Base-by-base conservation (phyloP, 129 eudicot species). In the Pittosporum tobira region DNA sequence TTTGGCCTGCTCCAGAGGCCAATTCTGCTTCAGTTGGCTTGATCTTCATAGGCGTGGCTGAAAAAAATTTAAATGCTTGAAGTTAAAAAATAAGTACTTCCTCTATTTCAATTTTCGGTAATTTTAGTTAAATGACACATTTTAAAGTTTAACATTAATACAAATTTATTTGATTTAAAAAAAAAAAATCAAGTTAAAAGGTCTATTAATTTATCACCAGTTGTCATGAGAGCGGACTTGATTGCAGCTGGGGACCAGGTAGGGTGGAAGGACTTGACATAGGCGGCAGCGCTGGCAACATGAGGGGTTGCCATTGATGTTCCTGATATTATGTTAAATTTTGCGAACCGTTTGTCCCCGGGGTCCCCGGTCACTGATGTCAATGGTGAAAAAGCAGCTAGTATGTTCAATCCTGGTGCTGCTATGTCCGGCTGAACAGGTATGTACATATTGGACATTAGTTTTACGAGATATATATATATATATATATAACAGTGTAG, bases 271-370 rank as follows among this genome's bases (percentile, higher is more conserved):
- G 88, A 51, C 75, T 84, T 88, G 51, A 88, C 82, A 60, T 88
- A 88, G 64, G 96, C 96, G 0, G 88, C 86, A 47, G 97, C 95
- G 0, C 82, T 93, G 4, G 97, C 76, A 51, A 67, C 93, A 70
- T 89, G 97, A 38, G 97, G 97, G 63, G 76, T 63, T 58, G 97
- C 83, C 97, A 89, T 89, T 46, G 97, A 89, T 14, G 97, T 89
- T 43, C 97, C 97, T 0, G 97, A 89, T 0, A 63, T 49, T 36
- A 89, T 62, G 44, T 75, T 71, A 63, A 69, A 89, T 21, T 61
- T 64, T 27, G 64, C 76, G 22, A 42, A 59, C 2, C 97, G 72
- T 20, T 72, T 65, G 64, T 88, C 96, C 2, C 37, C 31, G 1
- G 40, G 14, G 11, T 58, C 62, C 12, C 73, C 83, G 0, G 81